Evolutionary conservation across 345 rosid species (phyloP).

Genomic region (Pistacia integerrima): DNA sequence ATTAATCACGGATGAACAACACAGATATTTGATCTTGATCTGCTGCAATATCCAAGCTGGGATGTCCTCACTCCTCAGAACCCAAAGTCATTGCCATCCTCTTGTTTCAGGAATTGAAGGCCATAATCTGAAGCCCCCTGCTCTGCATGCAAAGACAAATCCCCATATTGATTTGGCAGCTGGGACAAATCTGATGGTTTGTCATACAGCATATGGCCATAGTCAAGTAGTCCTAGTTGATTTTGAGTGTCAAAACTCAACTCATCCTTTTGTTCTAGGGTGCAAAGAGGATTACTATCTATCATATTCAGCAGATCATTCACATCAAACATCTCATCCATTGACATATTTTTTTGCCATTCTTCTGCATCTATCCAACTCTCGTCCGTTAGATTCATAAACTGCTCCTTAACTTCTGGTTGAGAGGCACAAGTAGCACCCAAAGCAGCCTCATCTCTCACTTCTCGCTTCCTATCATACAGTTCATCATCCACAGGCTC

Average conservation of each 20-base stretch:
- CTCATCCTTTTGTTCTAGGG: background rate
- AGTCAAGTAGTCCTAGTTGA: background rate
- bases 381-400: conserved; percentile 13
- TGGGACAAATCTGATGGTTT: conserved; percentile 23
- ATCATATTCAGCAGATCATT: conserved; percentile 52
- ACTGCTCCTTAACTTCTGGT: conserved; percentile 4
- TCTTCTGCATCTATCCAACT: conserved; percentile 27
- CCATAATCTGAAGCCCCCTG: conserved; percentile 25
- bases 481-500: conserved; percentile 13
- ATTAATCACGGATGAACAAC: background rate
- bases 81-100: conserved; percentile 16
- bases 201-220: background rate
- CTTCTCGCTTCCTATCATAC: conserved; percentile 19
- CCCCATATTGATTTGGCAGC: conserved; percentile 26
- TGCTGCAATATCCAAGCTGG: no score
- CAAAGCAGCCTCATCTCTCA: background rate
- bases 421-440: background rate
- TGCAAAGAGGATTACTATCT: conserved; percentile 22
- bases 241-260: background rate
- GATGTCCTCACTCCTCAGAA: background rate
- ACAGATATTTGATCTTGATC: background rate
- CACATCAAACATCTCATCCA: conserved; percentile 59
- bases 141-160: conserved; percentile 20
- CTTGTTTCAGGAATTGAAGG: conserved; percentile 22
- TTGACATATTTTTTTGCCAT: conserved; percentile 18